These are phyloP conservation scores for Blastocystis sp. DNA, from an alignment of 352 stramenopile genomes.

Conservation along the genomic window DNA sequence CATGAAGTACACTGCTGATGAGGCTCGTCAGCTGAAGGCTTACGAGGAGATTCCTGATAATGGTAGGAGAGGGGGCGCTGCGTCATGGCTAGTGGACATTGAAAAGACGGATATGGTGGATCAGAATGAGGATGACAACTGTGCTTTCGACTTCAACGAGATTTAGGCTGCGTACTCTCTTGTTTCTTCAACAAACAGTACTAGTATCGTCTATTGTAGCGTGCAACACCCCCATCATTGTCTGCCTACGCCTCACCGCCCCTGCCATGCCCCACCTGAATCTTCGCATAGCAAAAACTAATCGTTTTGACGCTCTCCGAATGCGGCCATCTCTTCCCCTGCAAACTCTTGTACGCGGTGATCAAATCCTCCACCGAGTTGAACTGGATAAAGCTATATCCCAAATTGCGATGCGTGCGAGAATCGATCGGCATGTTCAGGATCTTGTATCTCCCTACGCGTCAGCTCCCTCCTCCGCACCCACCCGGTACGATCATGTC, in stretches of 20 bases:
- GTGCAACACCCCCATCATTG: background rate
- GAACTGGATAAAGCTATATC: slow-evolving; percentile 28
- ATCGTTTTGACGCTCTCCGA: background rate
- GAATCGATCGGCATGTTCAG: slow-evolving; percentile 15
- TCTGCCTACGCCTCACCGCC: background rate
- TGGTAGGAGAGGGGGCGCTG: slow-evolving; percentile 65
- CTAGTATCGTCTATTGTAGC: background rate
- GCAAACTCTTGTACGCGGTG: slow-evolving; percentile 1
- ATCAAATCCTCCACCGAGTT: background rate
- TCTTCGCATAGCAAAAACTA: slow-evolving; percentile 13
- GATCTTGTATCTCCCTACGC: background rate
- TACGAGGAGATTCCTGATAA: slow-evolving; percentile 98
- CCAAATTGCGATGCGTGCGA: background rate
- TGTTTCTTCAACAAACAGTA: background rate
- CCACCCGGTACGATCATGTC: background rate
- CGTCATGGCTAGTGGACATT: slow-evolving; percentile 74
- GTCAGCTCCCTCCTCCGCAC: background rate
- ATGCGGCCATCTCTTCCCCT: background rate
- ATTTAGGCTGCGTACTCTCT: slow-evolving; percentile 75
- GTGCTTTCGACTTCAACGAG: slow-evolving; percentile 84
- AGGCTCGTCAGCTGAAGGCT: slow-evolving; percentile 96
- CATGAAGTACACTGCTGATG: slow-evolving; percentile 85
- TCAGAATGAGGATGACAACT: slow-evolving; percentile 81
- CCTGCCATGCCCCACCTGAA: background rate
- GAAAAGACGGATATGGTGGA: slow-evolving; percentile 84